Conservation (phyloP, 164 flowering plant species). For the Akebia trifoliata region DNA sequence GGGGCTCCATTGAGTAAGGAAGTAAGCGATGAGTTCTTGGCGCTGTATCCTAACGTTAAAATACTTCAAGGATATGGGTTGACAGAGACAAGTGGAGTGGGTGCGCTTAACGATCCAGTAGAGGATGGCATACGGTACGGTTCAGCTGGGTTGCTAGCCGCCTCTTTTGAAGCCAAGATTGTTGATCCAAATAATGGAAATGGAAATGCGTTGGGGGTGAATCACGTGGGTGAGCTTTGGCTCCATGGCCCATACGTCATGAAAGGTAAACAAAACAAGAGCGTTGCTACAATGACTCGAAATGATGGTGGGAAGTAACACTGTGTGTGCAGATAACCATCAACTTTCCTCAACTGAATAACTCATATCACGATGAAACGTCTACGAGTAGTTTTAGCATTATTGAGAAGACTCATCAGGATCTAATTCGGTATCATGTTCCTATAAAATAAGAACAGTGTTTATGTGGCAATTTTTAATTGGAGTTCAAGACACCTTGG, state of each 20-base stretch:
- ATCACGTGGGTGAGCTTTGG: slow-evolving; percentile 90
- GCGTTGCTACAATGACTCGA: too few species aligned
- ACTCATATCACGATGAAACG: too few species aligned
- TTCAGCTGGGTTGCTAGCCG: slow-evolving; percentile 71
- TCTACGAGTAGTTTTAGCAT: too few species aligned
- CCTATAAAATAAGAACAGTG: too few species aligned
- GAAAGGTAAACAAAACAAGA: slow-evolving; percentile 59
- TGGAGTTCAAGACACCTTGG: too few species aligned
- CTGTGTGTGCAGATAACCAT: too few species aligned
- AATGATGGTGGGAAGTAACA: too few species aligned
- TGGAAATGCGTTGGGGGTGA: slow-evolving; percentile 47
- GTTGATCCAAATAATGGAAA: slow-evolving; percentile 67
- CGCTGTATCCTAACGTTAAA: slow-evolving; percentile 54
- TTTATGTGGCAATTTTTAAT: too few species aligned
- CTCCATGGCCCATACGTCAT: slow-evolving; percentile 70
- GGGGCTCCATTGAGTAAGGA: slow-evolving; percentile 90
- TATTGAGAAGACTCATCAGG: too few species aligned
- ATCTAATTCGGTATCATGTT: too few species aligned
- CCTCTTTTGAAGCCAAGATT: slow-evolving; percentile 67
- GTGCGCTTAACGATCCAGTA: slow-evolving; percentile 71
- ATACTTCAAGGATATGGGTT: slow-evolving; percentile 87
- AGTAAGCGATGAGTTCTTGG: slow-evolving; percentile 67
- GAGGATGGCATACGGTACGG: slow-evolving; percentile 89
- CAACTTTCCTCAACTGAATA: too few species aligned
- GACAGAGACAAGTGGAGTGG: slow-evolving; percentile 83